Evolutionary conservation across 306 rosid genomes (phyloP).

Genomic region (Vicia faba): DNA sequence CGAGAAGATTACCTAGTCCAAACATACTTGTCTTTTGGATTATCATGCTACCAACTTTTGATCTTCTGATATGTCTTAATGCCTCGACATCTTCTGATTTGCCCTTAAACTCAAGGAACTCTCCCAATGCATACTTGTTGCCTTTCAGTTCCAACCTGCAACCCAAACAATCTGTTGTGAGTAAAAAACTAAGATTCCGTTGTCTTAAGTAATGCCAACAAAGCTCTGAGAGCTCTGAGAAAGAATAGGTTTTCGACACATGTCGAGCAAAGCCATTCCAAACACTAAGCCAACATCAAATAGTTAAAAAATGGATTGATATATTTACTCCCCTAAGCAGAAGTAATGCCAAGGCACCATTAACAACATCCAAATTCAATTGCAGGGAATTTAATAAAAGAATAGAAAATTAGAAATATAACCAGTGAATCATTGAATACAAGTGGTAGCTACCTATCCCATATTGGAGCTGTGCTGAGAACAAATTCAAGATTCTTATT

Average conservation of each 20-base stretch:
- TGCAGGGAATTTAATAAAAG: slow-evolving; percentile 18
- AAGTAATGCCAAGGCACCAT: background rate
- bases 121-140: slow-evolving; percentile 74
- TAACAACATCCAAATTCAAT: background rate
- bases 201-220: slow-evolving; percentile 22
- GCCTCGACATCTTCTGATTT: slow-evolving; percentile 70
- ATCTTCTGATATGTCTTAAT: slow-evolving; percentile 70
- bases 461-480: slow-evolving; percentile 84
- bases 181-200: slow-evolving; percentile 20
- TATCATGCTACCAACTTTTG: slow-evolving; percentile 66
- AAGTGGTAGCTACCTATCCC: slow-evolving; percentile 83
- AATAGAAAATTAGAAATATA: slow-evolving; percentile 20
- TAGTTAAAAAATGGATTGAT: slow-evolving; percentile 18
- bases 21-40: slow-evolving; percentile 90
- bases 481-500: slow-evolving; percentile 67
- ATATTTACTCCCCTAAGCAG: slow-evolving; percentile 14
- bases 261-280: background rate
- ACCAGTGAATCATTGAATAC: background rate
- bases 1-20: slow-evolving; percentile 75
- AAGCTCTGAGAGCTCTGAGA: background rate
- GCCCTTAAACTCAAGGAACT: slow-evolving; percentile 90
- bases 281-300: background rate
- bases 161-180: slow-evolving; percentile 27
- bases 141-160: slow-evolving; percentile 87
- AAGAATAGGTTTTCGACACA: background rate